These are phyloP conservation scores for Naganishia kalamii DNA, from an alignment of 768 basidiomycete species.

Conservation along the genomic window DNA sequence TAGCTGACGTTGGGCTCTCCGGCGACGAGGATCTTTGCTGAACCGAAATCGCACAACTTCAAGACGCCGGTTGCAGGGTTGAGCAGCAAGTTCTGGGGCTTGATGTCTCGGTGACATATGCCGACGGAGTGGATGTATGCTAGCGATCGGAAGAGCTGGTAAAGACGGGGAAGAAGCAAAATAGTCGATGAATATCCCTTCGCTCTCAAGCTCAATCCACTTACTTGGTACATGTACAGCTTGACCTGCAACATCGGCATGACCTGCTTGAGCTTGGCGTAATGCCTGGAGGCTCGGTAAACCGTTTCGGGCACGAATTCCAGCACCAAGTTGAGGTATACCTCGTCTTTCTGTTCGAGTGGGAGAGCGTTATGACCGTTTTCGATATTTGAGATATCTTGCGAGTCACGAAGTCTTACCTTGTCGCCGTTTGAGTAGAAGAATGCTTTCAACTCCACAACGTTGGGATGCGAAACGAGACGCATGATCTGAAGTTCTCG, in stretches of 20 bases:
- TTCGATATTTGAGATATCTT: too few relatives aligned
- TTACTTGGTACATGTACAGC: slow-evolving; percentile 82
- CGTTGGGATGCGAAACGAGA: slow-evolving; percentile 91
- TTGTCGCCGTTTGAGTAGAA: slow-evolving; percentile 99
- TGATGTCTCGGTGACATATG: slow-evolving; percentile 99
- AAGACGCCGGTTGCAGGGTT: slow-evolving; percentile 95
- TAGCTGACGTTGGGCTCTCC: slow-evolving; percentile 99
- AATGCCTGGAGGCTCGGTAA: slow-evolving; percentile 96
- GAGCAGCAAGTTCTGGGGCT: slow-evolving; percentile 95
- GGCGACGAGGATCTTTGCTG: slow-evolving; percentile 93
- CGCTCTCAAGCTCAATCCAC: neutral
- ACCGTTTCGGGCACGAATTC: slow-evolving; percentile 99
- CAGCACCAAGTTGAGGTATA: slow-evolving; percentile 96
- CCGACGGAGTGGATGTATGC: slow-evolving; percentile 99
- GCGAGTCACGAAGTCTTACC: slow-evolving; percentile 51
- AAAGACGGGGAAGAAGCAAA: neutral
- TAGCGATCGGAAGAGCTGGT: slow-evolving; percentile 87
- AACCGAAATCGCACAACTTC: slow-evolving; percentile 98
- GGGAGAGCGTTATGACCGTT: neutral
- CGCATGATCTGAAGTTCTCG: slow-evolving; percentile 99
- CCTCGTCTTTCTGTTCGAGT: slow-evolving; percentile 86
- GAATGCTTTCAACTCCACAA: slow-evolving; percentile 93
- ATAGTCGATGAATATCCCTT: neutral
- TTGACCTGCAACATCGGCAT: slow-evolving; percentile 99
- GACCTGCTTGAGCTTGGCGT: slow-evolving; percentile 98